These are phyloP conservation scores for Thuja plicata DNA, from an alignment of 83 land plant species.

Conservation along the genomic window DNA sequence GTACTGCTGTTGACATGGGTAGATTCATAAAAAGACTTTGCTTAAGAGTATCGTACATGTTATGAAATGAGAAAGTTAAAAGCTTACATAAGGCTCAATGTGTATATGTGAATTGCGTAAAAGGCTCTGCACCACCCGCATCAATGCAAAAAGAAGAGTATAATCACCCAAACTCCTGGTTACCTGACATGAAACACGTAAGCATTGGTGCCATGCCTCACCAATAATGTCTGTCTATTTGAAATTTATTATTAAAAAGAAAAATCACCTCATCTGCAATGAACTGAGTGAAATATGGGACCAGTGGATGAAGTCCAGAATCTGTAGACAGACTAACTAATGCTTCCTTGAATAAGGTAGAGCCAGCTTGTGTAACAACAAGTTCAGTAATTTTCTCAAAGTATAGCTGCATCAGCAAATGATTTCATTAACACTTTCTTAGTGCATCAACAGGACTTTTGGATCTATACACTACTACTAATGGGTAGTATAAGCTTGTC, in stretches of 20 bases:
- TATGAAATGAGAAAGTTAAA: neutral
- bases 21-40: neutral
- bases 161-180: conserved; percentile 62
- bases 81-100: conserved; percentile 92
- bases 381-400: conserved; percentile 91
- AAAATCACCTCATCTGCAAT: conserved; percentile 85
- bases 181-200: conserved; percentile 57
- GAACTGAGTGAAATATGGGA: conserved; percentile 90
- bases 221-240: conserved; percentile 1
- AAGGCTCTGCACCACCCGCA: conserved; percentile 86
- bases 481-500: neutral
- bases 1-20: neutral
- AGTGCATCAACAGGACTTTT: neutral
- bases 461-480: neutral
- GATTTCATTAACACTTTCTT: neutral
- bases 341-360: conserved; percentile 66
- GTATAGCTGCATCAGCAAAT: conserved; percentile 63
- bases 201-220: neutral
- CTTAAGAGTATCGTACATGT: neutral
- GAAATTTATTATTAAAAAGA: neutral
- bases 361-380: conserved; percentile 49
- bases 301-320: conserved; percentile 94
- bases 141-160: conserved; percentile 78
- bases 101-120: conserved; percentile 86
- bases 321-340: conserved; percentile 84